Base-by-base conservation (phyloP, 768 basidiomycete species). In the Rhizopogon sp. region DNA sequence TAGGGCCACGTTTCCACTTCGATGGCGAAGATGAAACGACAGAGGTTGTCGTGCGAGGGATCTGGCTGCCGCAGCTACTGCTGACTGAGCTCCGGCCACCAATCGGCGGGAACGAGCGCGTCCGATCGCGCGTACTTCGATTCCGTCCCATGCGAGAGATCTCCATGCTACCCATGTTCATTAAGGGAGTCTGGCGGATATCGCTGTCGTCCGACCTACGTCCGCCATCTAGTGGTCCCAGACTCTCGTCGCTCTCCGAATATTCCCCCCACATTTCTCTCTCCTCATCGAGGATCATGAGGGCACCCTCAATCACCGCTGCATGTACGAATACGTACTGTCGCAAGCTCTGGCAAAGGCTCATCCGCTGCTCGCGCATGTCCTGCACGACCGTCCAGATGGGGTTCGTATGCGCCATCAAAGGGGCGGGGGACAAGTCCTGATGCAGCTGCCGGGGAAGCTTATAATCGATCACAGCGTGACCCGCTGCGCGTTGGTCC, bases 351-450 rank as follows among this genome's bases (percentile, higher is more conserved):
- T 96, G 95, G 66, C 95, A 96, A 58, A 97, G 72, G 64, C 91
- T 93, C 96, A 98, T 98, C 52, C 96, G 78, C 72, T 98, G 95
- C 69, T 95, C 87, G 43, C 96, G 80, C 87, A 98, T 93, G 66
- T 94, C 91, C 70, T 95, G 92, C 50, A 98, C 76, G 1, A 97
- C 80, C 53, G 84, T 79, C 67, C 79, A 84, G 40, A 97, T 81
- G 3, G 96, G 96, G 45, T 92, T 87, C 33, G 79, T 77, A 58
- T 87, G 83, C 37, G 76, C 74, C 43, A 82, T 83, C 56, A 91
- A 70, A 43, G 76, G 72, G 16, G 78, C 77, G 3, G 92, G 90
- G 11, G 80, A 81, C 41, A 66, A 62, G 28, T 72, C 70, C 41
- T 64, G 68, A 62, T 88, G 83, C 53, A 90, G 70, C 55, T 72